phyloP scores from a whole-genome alignment of 1,139 yeast genomes.

The Candida pseudoviswanathii region DNA sequence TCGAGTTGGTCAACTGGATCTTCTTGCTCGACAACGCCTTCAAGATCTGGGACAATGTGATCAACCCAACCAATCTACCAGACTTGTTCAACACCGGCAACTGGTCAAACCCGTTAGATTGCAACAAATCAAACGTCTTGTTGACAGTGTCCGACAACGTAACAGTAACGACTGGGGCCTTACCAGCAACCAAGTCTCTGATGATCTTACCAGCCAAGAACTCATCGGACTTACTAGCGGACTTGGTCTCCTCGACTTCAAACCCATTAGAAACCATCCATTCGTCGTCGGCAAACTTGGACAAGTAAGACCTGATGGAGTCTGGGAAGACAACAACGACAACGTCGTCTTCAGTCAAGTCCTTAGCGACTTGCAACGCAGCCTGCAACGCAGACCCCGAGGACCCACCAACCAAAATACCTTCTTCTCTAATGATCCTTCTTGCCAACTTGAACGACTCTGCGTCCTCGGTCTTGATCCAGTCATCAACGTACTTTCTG shows the following conservation, averaged over 20 bases:
- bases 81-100: constrained; percentile 67
- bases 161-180: constrained; percentile 83
- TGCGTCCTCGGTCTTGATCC: constrained; percentile 87
- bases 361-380: constrained; percentile 69
- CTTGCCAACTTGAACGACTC: constrained; percentile 82
- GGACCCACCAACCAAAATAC: constrained; percentile 86
- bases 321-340: constrained; percentile 87
- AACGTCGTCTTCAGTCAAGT: constrained; percentile 70
- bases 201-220: constrained; percentile 54
- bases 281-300: constrained; percentile 89
- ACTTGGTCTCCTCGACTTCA: constrained; percentile 49
- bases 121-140: constrained; percentile 70
- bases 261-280: constrained; percentile 87
- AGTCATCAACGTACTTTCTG: constrained; percentile 66
- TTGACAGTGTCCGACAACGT: constrained; percentile 61
- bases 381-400: constrained; percentile 87
- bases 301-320: constrained; percentile 81
- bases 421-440: constrained; percentile 83
- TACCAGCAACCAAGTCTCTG: constrained; percentile 60
- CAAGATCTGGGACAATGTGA: constrained; percentile 74
- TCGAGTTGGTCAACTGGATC: constrained; percentile 60
- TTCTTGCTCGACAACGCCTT: constrained; percentile 67
- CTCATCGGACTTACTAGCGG: constrained; percentile 53
- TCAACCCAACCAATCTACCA: constrained; percentile 73
- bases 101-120: constrained; percentile 82